Evolutionary conservation across 768 basidiomycete species (phyloP).

Genomic region (Termitomyces heimii): DNA sequence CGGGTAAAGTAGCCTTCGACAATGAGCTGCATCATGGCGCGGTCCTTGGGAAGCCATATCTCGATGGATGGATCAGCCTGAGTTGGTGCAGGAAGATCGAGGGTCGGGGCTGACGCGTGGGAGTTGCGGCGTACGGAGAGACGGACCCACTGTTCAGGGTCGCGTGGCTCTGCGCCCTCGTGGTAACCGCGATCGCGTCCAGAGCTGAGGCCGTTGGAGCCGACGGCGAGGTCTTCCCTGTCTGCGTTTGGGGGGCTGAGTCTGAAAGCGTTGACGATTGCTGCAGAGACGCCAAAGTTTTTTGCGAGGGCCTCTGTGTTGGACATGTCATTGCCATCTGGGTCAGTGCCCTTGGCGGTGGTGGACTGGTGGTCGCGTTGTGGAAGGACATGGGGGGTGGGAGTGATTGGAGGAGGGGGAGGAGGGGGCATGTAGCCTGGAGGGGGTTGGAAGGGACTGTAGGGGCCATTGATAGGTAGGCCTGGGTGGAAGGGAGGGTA

Average conservation of each 20-base stretch:
- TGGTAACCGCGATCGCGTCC: conserved; percentile 57
- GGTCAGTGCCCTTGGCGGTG: conserved; percentile 69
- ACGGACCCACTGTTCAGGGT: conserved; percentile 55
- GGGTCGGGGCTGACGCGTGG: conserved; percentile 23
- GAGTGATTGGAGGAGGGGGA: conserved; percentile 21
- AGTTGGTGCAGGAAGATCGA: conserved; percentile 27
- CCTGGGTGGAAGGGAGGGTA: conserved; percentile 29
- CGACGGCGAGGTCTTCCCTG: conserved; percentile 74
- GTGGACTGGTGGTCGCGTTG: conserved; percentile 22
- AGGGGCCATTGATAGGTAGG: conserved; percentile 35
- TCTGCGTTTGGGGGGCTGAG: conserved; percentile 44
- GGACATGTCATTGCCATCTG: conserved; percentile 75
- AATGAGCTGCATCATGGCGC: conserved; percentile 54
- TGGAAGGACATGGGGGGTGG: conserved; percentile 15
- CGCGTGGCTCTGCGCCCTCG: conserved; percentile 52
- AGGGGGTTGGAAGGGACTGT: conserved; percentile 51
- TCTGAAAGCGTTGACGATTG: conserved; percentile 61
- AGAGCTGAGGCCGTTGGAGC: conserved; percentile 62
- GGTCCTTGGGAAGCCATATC: conserved; percentile 75
- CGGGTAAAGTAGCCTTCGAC: conserved; percentile 69
- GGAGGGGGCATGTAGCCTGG: conserved; percentile 20
- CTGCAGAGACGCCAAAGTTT: conserved; percentile 70
- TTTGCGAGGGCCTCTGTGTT: conserved; percentile 70
- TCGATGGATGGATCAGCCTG: conserved; percentile 31
- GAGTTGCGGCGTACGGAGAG: conserved; percentile 47